phyloP scores from a whole-genome alignment of 2,329 filamentous ascomycete genomes.

The Beauveria asiatica region DNA sequence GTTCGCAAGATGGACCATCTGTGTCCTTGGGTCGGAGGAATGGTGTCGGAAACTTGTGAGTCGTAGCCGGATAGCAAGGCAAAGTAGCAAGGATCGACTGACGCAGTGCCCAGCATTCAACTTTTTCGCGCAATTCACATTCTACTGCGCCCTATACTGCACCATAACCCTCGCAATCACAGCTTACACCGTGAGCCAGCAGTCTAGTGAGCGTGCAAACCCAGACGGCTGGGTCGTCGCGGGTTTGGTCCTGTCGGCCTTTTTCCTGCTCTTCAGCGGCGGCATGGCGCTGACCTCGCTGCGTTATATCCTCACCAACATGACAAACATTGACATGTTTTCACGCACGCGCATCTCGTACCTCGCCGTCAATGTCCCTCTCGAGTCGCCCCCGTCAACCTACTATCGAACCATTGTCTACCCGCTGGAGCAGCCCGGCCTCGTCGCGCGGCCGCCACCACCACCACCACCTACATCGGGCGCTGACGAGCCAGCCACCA shows the following conservation, averaged over 20 bases:
- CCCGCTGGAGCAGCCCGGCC: constrained; percentile 36
- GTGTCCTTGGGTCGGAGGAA: constrained; percentile 93
- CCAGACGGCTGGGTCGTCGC: constrained; percentile 57
- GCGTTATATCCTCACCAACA: constrained; percentile 62
- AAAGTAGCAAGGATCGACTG: not conserved
- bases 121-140: constrained; percentile 82
- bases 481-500: not conserved
- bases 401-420: constrained; percentile 49
- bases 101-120: constrained; percentile 58
- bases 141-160: constrained; percentile 64
- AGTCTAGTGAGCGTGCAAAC: constrained; percentile 31
- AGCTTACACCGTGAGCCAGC: constrained; percentile 54
- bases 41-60: constrained; percentile 71
- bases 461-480: constrained; percentile 1
- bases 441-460: constrained; percentile 12
- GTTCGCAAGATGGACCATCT: constrained; percentile 91
- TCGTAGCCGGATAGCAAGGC: constrained; percentile 12
- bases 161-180: constrained; percentile 53
- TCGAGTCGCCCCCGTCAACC: constrained; percentile 31
- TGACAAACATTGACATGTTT: constrained; percentile 78
- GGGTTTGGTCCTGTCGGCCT: constrained; percentile 53
- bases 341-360: constrained; percentile 55
- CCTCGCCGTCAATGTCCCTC: constrained; percentile 65
- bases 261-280: constrained; percentile 74
- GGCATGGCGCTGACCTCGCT: constrained; percentile 69